A percentile compares a stretch with the other conserved stretches of the same genome.
phyloP scores from a whole-genome alignment of 75 land plant genomes.

The Cunninghamia lanceolata region DNA sequence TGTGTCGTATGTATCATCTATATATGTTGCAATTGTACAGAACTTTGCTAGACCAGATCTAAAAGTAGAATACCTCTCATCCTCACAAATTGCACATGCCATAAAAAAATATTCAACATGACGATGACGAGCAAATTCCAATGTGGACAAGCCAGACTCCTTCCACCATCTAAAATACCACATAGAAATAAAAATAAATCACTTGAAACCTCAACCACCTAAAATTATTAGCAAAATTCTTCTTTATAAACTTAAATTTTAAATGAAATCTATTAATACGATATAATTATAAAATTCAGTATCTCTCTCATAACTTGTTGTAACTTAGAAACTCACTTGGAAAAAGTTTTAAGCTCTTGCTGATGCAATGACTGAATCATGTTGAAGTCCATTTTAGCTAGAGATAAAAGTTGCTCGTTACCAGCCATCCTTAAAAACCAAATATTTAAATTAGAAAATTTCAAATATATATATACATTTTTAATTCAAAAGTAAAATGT shows the following conservation, averaged over 20 bases:
- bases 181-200: neutral
- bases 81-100: neutral
- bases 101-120: neutral
- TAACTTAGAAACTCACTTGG: neutral
- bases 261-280: no score
- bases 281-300: no score
- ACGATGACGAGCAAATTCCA: neutral
- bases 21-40: neutral
- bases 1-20: neutral
- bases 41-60: neutral
- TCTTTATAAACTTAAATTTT: no score
- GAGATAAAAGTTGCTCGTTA: neutral
- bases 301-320: no score
- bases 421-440: neutral
- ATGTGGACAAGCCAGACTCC: neutral
- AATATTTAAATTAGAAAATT: no score
- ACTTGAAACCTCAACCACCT: neutral
- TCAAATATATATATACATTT: no score
- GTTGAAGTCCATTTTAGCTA: neutral
- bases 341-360: neutral
- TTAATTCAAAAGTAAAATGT: no score
- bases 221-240: neutral
- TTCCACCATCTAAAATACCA: neutral
- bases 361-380: neutral
- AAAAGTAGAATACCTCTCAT: neutral